Evolutionary conservation across 805 yeast species (phyloP).

Genomic region (Suhomyces prunicola): DNA sequence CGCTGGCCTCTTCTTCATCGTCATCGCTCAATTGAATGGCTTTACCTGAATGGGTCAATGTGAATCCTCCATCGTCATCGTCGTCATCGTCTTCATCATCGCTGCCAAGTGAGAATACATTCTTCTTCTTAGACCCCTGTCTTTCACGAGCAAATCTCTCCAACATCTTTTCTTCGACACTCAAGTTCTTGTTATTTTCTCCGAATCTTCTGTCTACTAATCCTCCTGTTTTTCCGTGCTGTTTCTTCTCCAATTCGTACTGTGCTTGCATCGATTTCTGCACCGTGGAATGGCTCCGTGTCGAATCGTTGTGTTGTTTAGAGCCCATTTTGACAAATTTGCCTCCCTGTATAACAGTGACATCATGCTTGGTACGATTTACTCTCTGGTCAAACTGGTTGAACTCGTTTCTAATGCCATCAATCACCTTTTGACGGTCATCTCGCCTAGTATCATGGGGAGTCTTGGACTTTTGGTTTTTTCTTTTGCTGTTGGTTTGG

Average conservation of each 20-base stretch:
- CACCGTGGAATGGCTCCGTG: slow-evolving; percentile 34
- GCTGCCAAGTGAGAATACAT: slow-evolving; percentile 55
- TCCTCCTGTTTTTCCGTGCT: slow-evolving; percentile 73
- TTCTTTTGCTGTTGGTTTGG: slow-evolving; percentile 66
- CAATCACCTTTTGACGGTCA: slow-evolving; percentile 54
- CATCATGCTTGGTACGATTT: slow-evolving; percentile 61
- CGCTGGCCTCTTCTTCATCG: slow-evolving; percentile 36
- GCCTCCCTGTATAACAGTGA: slow-evolving; percentile 38
- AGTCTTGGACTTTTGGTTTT: slow-evolving; percentile 44
- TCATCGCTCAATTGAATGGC: slow-evolving; percentile 49
- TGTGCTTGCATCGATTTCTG: slow-evolving; percentile 48
- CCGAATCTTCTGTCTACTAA: slow-evolving; percentile 88
- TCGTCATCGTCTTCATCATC: slow-evolving; percentile 66
- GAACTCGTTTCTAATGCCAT: slow-evolving; percentile 73
- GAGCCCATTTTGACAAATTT: slow-evolving; percentile 44
- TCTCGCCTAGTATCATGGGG: slow-evolving; percentile 69
- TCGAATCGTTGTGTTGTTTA: slow-evolving; percentile 33
- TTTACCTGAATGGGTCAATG: slow-evolving; percentile 78
- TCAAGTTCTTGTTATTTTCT: slow-evolving; percentile 64
- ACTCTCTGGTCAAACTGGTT: slow-evolving; percentile 84
- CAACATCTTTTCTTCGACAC: slow-evolving; percentile 92
- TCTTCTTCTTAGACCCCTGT: slow-evolving; percentile 58
- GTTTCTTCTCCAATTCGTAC: slow-evolving; percentile 60
- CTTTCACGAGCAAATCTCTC: slow-evolving; percentile 90
- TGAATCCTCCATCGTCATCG: slow-evolving; percentile 41